phyloP scores from a whole-genome alignment of 225 moss, liverwort and hornwort species.

The Pseudisothecium myosuroides region DNA sequence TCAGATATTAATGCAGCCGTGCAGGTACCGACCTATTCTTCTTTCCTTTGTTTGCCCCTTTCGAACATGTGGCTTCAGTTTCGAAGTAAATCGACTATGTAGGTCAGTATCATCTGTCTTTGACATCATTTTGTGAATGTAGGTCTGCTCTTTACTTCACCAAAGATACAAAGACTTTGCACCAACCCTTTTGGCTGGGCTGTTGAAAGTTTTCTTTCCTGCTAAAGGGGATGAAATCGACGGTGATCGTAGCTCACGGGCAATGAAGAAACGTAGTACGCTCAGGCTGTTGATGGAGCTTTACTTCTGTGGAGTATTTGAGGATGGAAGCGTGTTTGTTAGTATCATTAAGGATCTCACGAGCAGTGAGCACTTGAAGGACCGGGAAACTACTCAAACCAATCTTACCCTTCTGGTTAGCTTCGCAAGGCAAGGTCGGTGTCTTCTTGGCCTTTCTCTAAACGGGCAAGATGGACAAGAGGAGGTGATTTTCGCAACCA shows the following conservation, averaged over 20 bases:
- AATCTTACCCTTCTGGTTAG: constrained; percentile 95
- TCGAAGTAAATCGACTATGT: neutral
- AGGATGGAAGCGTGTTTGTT: constrained; percentile 81
- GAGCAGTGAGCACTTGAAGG: constrained; percentile 75
- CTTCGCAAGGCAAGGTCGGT: constrained; percentile 94
- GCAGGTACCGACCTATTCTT: constrained; percentile 39
- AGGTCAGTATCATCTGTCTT: neutral
- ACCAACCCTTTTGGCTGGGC: constrained; percentile 65
- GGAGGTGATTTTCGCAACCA: constrained; percentile 36
- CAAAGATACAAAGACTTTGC: constrained; percentile 98
- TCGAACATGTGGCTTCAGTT: neutral
- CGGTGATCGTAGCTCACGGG: constrained; percentile 80
- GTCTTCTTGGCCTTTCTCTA: constrained; percentile 74
- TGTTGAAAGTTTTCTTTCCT: constrained; percentile 78
- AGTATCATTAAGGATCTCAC: constrained; percentile 81
- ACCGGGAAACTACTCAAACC: constrained; percentile 87
- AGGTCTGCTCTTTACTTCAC: constrained; percentile 93
- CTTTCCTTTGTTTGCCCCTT: neutral
- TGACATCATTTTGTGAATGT: constrained; percentile 7
- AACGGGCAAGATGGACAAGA: constrained; percentile 85
- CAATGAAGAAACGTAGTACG: constrained; percentile 91
- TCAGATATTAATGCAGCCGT: constrained; percentile 98
- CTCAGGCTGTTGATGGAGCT: constrained; percentile 89
- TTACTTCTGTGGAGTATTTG: constrained; percentile 92
- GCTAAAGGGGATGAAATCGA: constrained; percentile 79